These are phyloP conservation scores for Amylostereum areolatum DNA, from an alignment of 1,284 basidiomycete species.

Conservation along the genomic window DNA sequence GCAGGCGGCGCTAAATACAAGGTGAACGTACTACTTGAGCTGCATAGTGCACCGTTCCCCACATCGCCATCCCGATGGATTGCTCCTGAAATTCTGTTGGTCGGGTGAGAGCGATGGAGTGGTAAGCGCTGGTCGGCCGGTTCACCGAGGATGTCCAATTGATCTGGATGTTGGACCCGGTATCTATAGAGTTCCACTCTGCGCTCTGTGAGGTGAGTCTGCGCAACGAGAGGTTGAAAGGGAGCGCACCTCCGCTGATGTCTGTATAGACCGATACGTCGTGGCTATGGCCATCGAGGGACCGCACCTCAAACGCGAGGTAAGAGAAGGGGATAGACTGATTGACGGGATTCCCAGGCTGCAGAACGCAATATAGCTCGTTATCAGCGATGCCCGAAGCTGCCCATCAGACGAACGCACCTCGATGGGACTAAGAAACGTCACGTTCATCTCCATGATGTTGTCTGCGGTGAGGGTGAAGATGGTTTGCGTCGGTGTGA, in stretches of 20 bases:
- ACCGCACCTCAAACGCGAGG: conserved; percentile 27
- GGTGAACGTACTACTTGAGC: neutral
- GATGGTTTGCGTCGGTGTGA: neutral
- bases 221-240: neutral
- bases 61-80: neutral
- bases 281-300: conserved; percentile 28
- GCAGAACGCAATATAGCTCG: neutral
- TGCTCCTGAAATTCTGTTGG: neutral
- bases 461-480: neutral
- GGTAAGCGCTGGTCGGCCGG: neutral
- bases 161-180: neutral
- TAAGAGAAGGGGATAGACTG: conserved; percentile 39
- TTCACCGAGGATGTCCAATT: neutral
- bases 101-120: neutral
- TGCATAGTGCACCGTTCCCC: neutral
- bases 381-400: neutral
- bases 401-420: neutral
- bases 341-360: conserved; percentile 18
- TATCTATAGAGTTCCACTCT: conserved; percentile 14
- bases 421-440: neutral
- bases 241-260: conserved; percentile 18
- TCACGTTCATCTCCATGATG: neutral
- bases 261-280: conserved; percentile 33
- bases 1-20: too few relatives aligned
- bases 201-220: neutral